Evolutionary conservation across 2,329 filamentous ascomycete genomes (phyloP).

Genomic region (Aureobasidium sp.): DNA sequence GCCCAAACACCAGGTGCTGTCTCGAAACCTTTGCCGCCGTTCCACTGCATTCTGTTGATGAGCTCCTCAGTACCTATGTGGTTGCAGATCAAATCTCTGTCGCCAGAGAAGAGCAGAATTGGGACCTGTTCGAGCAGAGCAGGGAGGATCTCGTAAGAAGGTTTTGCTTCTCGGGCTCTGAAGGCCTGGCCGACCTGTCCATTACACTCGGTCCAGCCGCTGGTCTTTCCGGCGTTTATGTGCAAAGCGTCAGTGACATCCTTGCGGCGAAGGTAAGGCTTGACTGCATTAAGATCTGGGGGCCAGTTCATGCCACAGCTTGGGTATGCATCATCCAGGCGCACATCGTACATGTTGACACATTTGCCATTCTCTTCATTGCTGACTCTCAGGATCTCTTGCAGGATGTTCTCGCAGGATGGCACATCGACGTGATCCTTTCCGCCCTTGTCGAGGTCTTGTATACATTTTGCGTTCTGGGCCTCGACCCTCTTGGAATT

Average conservation of each 20-base stretch:
- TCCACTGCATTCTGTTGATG: slow-evolving; percentile 87
- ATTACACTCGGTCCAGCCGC: slow-evolving; percentile 87
- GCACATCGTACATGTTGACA: slow-evolving; percentile 95
- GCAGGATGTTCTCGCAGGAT: slow-evolving; percentile 69
- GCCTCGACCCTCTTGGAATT: slow-evolving; percentile 57
- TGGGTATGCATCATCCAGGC: slow-evolving; percentile 68
- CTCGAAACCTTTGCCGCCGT: slow-evolving; percentile 86
- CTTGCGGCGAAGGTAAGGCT: slow-evolving; percentile 72
- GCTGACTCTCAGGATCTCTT: slow-evolving; percentile 61
- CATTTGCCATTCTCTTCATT: slow-evolving; percentile 51
- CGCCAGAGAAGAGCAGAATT: slow-evolving; percentile 83
- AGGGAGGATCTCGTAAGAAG: slow-evolving; percentile 67
- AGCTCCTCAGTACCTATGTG: slow-evolving; percentile 87
- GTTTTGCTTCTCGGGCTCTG: slow-evolving; percentile 58
- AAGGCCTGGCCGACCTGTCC: slow-evolving; percentile 69
- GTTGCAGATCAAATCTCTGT: slow-evolving; percentile 94
- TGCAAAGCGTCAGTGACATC: slow-evolving; percentile 77
- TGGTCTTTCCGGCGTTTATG: slow-evolving; percentile 69
- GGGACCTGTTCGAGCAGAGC: slow-evolving; percentile 68
- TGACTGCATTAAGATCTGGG: slow-evolving; percentile 68
- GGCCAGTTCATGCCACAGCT: slow-evolving; percentile 98
- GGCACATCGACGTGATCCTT: slow-evolving; percentile 57
- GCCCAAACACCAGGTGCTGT: slow-evolving; percentile 78
- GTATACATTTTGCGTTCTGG: slow-evolving; percentile 60
- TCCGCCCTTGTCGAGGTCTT: slow-evolving; percentile 49